Evolutionary conservation across 2,329 filamentous ascomycete genomes (phyloP).

Genomic region (Alternaria ethzedia): DNA sequence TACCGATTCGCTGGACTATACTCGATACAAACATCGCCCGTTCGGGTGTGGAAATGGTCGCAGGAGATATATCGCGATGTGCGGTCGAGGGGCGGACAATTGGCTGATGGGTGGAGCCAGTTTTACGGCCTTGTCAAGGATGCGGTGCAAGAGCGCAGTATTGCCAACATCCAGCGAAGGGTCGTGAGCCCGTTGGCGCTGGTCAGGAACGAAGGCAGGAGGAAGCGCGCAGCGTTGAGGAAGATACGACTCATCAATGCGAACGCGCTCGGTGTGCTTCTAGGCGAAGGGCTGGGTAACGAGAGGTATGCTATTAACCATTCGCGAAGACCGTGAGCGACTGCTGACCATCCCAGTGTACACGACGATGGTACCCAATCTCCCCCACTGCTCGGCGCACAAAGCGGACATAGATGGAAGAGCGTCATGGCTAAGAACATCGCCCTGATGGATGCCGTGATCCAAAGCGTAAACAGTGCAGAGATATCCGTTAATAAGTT

Average conservation of each 20-base stretch:
- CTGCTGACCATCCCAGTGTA: slow-evolving; percentile 58
- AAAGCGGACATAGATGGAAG: slow-evolving; percentile 67
- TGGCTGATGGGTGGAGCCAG: slow-evolving; percentile 57
- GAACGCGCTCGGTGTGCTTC: slow-evolving; percentile 82
- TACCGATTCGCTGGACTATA: slow-evolving; percentile 81
- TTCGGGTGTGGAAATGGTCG: slow-evolving; percentile 74
- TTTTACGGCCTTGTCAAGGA: slow-evolving; percentile 84
- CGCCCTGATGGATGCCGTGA: slow-evolving; percentile 82
- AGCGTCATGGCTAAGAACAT: slow-evolving; percentile 80
- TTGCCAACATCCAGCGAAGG: slow-evolving; percentile 72
- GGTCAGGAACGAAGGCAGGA: slow-evolving; percentile 74
- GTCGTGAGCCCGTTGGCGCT: slow-evolving; percentile 81
- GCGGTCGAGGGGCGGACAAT: slow-evolving; percentile 47
- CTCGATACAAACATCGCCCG: slow-evolving; percentile 82
- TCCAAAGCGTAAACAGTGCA: slow-evolving; percentile 71
- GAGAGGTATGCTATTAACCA: slow-evolving; percentile 44
- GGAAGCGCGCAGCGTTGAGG: slow-evolving; percentile 74
- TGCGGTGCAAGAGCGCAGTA: slow-evolving; percentile 74
- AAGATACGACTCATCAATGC: slow-evolving; percentile 80
- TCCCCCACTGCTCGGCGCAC: slow-evolving; percentile 51
- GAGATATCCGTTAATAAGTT: slow-evolving; percentile 63
- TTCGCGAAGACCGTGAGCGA: not conserved
- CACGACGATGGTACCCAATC: slow-evolving; percentile 63
- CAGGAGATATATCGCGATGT: slow-evolving; percentile 73
- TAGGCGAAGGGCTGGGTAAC: slow-evolving; percentile 79